Percentiles rank a stretch among this genome's conserved stretches.
Conservation (phyloP, 257 asterid species). For the Eustoma russellianum region DNA sequence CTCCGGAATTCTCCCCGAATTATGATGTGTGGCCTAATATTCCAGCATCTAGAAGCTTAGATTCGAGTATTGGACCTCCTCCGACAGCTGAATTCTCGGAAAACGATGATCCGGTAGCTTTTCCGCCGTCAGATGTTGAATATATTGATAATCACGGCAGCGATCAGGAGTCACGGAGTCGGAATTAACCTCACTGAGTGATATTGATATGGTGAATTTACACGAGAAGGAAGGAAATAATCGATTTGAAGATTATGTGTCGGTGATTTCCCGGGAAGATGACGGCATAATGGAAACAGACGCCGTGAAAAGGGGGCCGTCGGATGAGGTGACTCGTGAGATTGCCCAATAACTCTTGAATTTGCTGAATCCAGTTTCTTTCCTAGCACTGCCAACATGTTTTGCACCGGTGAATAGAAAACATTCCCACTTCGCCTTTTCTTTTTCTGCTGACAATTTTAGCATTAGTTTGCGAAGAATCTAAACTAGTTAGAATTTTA, state of each 20-base stretch:
- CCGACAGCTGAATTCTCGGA: constrained; percentile 12
- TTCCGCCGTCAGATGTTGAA: background rate
- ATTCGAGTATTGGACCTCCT: constrained; percentile 3
- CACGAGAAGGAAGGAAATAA: background rate
- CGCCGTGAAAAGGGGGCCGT: background rate
- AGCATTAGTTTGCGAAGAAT: no score
- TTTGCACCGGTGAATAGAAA: background rate
- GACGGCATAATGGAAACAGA: constrained; percentile 7
- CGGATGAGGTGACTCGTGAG: constrained; percentile 1
- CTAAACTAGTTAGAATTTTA: no score
- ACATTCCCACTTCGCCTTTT: background rate
- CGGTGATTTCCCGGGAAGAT: constrained; percentile 2
- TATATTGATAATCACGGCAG: background rate
- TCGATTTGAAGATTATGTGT: background rate
- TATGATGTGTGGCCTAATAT: constrained; percentile 1
- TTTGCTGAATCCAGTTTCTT: constrained; percentile 5
- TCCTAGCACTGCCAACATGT: background rate
- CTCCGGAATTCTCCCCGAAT: background rate
- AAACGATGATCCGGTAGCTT: constrained; percentile 13
- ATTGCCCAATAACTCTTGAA: constrained; percentile 10
- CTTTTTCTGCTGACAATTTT: no score
- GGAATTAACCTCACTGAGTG: background rate
- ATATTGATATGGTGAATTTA: background rate
- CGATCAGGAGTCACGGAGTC: background rate
- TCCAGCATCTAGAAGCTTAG: background rate